Percentiles rank a stretch among this genome's conserved stretches.
Conservation (phyloP, 208 protist genomes). For the Trypanosoma caninum region DNA sequence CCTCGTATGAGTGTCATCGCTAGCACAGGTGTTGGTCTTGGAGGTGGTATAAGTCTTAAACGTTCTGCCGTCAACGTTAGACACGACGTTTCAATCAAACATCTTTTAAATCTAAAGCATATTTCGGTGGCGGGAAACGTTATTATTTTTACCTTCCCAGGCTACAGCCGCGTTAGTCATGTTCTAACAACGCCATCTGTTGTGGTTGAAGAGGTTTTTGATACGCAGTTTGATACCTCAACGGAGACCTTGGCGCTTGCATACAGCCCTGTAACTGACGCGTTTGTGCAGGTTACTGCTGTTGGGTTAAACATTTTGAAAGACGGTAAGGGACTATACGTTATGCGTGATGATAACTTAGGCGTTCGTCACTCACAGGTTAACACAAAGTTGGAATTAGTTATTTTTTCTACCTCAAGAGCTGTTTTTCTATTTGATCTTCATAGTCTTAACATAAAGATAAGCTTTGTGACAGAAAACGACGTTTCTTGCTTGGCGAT, state of each 20-base stretch:
- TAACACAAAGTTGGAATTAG: constrained; percentile 4
- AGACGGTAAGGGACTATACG: constrained; percentile 4
- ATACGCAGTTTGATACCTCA: constrained; percentile 18
- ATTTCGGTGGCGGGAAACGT: constrained; percentile 24
- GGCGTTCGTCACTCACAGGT: constrained; percentile 18
- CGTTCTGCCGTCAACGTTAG: constrained; percentile 55
- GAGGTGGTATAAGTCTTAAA: constrained; percentile 65
- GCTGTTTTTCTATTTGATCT: constrained; percentile 7
- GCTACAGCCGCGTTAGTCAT: constrained; percentile 26
- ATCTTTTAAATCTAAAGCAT: constrained; percentile 20
- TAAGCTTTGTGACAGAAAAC: constrained; percentile 10
- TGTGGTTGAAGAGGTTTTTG: constrained; percentile 13
- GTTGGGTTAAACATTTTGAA: constrained; percentile 12
- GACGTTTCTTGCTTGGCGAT: constrained; percentile 22
- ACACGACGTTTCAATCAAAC: constrained; percentile 19
- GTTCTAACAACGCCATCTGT: background rate
- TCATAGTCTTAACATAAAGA: background rate
- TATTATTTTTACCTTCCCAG: constrained; percentile 31
- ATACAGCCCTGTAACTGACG: background rate
- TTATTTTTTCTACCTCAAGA: constrained; percentile 21
- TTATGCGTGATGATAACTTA: background rate
- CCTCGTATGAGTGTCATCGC: constrained; percentile 57
- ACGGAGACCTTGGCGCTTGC: constrained; percentile 20
- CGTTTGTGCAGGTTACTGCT: constrained; percentile 23
- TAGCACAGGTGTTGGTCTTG: constrained; percentile 52